A percentile compares a stretch with the other conserved stretches of the same genome.
These are phyloP conservation scores for Thoreauomyces humboldtii DNA, from an alignment of 192 early-diverging fungal species.

Conservation along the genomic window DNA sequence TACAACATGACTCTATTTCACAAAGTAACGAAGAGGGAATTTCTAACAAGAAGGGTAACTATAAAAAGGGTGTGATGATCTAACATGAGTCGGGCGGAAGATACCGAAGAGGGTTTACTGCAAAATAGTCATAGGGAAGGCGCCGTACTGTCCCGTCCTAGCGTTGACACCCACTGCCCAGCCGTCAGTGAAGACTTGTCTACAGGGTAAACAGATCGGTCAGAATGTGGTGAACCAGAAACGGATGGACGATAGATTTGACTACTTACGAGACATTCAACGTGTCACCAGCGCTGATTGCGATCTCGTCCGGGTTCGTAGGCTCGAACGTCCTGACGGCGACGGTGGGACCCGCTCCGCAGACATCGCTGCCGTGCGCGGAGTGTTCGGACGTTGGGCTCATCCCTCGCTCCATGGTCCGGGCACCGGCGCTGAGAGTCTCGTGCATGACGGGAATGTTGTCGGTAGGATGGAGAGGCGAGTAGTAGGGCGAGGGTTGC, in stretches of 20 bases:
- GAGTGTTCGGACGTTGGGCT: too few relatives aligned
- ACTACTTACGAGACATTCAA: conserved; percentile 15
- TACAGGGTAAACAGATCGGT: background rate
- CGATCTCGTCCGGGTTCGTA: conserved; percentile 18
- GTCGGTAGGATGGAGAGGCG: background rate
- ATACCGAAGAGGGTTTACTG: too few relatives aligned
- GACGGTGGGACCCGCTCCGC: too few relatives aligned
- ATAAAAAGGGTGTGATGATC: too few relatives aligned
- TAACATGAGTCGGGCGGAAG: too few relatives aligned
- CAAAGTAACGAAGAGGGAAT: too few relatives aligned
- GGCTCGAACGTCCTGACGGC: conserved; percentile 14
- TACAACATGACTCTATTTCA: too few relatives aligned
- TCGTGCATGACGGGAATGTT: background rate
- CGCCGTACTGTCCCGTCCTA: conserved; percentile 16
- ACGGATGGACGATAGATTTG: background rate
- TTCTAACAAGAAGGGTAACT: too few relatives aligned
- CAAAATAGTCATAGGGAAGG: conserved; percentile 19
- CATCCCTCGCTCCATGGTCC: too few relatives aligned
- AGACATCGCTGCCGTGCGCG: too few relatives aligned
- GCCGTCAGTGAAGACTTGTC: conserved; percentile 26
- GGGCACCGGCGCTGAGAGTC: too few relatives aligned
- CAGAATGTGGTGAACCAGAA: background rate
- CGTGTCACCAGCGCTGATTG: conserved; percentile 9
- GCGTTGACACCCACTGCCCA: conserved; percentile 19
- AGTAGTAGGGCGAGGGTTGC: conserved; percentile 2